phyloP scores from a whole-genome alignment of 2,329 filamentous ascomycete genomes.

The Fusarium beomiforme region DNA sequence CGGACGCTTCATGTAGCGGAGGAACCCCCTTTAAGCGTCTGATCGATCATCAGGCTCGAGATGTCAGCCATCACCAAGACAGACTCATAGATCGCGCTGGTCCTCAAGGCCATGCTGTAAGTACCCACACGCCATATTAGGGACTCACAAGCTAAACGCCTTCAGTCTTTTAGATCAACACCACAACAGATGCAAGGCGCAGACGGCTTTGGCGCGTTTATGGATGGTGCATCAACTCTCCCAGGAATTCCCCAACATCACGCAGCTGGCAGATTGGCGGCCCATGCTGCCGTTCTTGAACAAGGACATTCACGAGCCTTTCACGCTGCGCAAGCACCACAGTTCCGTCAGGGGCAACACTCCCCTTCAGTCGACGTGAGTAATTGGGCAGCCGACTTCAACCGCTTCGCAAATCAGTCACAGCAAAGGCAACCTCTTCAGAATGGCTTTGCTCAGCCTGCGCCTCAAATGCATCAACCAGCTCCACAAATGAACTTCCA shows the following conservation, averaged over 20 bases:
- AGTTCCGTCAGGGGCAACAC: slow-evolving; percentile 38
- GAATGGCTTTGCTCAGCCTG: slow-evolving; percentile 30
- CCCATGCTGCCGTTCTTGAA: slow-evolving; percentile 48
- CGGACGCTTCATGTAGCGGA: slow-evolving; percentile 55
- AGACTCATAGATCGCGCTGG: slow-evolving; percentile 47
- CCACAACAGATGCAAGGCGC: slow-evolving; percentile 43
- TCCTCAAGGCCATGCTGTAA: slow-evolving; percentile 45
- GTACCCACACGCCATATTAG: slow-evolving; percentile 6
- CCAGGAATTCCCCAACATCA: slow-evolving; percentile 47
- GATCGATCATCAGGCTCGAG: slow-evolving; percentile 54
- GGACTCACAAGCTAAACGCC: background rate
- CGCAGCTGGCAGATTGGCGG: slow-evolving; percentile 48
- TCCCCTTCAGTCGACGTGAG: slow-evolving; percentile 38
- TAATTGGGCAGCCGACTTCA: slow-evolving; percentile 53
- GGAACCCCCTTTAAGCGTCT: slow-evolving; percentile 56
- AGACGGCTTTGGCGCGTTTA: slow-evolving; percentile 50
- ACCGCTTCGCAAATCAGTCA: slow-evolving; percentile 43
- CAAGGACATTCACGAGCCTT: slow-evolving; percentile 38
- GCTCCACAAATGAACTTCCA: slow-evolving; percentile 44
- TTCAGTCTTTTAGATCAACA: slow-evolving; percentile 49
- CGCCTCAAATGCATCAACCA: slow-evolving; percentile 41
- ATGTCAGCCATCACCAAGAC: slow-evolving; percentile 55
- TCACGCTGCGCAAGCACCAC: slow-evolving; percentile 35
- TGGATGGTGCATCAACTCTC: slow-evolving; percentile 44
- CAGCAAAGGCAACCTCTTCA: slow-evolving; percentile 41